Evolutionary conservation across 176 grass and related monocot genomes (phyloP), one percentile per base, ranked within the genome.

Genomic region (Eleusine indica): DNA sequence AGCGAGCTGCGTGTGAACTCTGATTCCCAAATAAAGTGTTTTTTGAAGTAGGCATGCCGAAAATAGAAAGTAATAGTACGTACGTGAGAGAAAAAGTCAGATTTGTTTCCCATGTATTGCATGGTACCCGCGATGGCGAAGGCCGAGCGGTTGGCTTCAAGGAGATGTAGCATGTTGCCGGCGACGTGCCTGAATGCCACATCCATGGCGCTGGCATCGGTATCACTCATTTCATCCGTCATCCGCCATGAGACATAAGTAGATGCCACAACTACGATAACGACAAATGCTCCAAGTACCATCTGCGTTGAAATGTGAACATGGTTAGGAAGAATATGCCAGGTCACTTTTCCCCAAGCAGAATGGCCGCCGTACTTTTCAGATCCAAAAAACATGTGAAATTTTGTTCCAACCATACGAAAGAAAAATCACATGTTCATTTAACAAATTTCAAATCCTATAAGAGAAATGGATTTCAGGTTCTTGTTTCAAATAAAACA

Each of bases 91-190:
- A 77, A 57, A 1, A 40, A 69, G 25, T 62, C 14, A 4, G 79
- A 16, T 29, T 5, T 77, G 11, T 43, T 76, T 62, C 1, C 39
- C 3, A 16, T 14, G 4, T 46, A 38, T 16, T 21, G 21, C 49
- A 75, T 3, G 35, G 64, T 47, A 52, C 19, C 25, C 1, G 87
- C 82, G 14, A 76, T 42, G 53, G 78, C 37, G 54, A 28, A 16
- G 37, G 77, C 71, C 2, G 54, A 70, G 17, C 43, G 77, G 66
- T 85, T 85, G 22, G 82, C 77, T 16, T 85, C 53, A 0, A 76
- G 6, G 7, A 89, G 43, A 18, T 25, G 53, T 0, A 65, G 77
- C 53, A 89, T 18, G 77, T 61, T 75, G 54, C 65, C 65, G 43
- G 76, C 71, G 37, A 81, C 4, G 54, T 64, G 87, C 35, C 13